These are phyloP conservation scores for Suhomyces bolitotheri DNA, from an alignment of 1,139 yeast species.

Conservation along the genomic window DNA sequence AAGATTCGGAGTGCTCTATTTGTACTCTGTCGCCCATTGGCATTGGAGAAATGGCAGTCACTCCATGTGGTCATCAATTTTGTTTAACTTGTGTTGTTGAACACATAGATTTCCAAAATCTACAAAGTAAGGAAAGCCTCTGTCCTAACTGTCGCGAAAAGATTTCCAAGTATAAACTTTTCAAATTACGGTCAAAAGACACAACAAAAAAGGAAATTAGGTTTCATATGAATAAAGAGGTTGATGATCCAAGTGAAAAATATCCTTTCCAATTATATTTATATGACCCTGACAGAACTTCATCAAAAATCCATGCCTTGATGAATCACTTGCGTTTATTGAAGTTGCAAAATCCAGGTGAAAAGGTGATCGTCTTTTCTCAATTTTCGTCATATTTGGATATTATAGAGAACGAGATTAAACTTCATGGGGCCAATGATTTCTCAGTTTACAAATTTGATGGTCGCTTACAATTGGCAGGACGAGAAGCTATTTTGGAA, in stretches of 20 bases:
- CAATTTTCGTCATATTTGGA: conserved; percentile 87
- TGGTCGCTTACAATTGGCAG: conserved; percentile 71
- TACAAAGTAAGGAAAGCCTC: conserved; percentile 29
- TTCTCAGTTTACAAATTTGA: conserved; percentile 68
- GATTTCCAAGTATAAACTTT: conserved; percentile 45
- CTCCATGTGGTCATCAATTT: conserved; percentile 80
- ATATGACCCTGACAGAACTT: conserved; percentile 53
- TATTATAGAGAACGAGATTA: conserved; percentile 65
- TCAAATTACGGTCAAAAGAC: conserved; percentile 35
- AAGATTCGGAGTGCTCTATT: conserved; percentile 76
- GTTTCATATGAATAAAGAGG: conserved; percentile 29
- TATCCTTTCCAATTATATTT: conserved; percentile 38
- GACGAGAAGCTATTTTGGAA: conserved; percentile 61
- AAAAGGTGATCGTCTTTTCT: conserved; percentile 84
- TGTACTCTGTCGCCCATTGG: conserved; percentile 71
- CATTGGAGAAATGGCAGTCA: conserved; percentile 56
- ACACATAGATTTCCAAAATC: conserved; percentile 56
- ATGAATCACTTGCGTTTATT: conserved; percentile 56
- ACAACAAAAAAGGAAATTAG: conserved; percentile 34
- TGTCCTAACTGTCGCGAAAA: conserved; percentile 64
- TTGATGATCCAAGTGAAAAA: conserved; percentile 23
- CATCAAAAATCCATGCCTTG: conserved; percentile 77
- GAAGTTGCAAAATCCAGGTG: conserved; percentile 56
- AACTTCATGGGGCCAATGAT: conserved; percentile 40
- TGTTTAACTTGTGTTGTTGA: conserved; percentile 75